These are phyloP conservation scores for Trichoderma erinaceum DNA, from an alignment of 495 filamentous ascomycete genomes.

Conservation along the genomic window DNA sequence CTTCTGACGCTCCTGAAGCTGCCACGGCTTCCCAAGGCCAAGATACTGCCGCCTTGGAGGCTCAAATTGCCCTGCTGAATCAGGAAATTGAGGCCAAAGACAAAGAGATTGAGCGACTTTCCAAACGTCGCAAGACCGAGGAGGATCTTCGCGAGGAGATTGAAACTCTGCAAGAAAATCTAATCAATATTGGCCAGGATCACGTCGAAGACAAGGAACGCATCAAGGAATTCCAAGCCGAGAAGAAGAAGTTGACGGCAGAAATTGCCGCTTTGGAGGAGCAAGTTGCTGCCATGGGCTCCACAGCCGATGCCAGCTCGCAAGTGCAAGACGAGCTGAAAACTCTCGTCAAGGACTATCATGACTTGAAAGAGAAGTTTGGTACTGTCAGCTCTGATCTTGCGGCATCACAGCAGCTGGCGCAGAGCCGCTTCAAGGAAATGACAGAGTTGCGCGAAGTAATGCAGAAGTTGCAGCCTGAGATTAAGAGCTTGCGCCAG, in stretches of 20 bases:
- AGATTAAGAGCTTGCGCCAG: constrained; percentile 65
- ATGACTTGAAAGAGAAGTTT: constrained; percentile 64
- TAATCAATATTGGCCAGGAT: constrained; percentile 69
- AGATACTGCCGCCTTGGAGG: constrained; percentile 31
- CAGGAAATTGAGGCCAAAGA: constrained; percentile 67
- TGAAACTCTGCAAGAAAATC: constrained; percentile 71
- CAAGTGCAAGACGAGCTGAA: constrained; percentile 54
- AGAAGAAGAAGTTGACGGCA: constrained; percentile 46
- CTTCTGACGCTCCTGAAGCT: constrained; percentile 20
- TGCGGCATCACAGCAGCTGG: constrained; percentile 76
- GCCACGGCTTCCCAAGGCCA: constrained; percentile 27
- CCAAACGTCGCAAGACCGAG: constrained; percentile 61
- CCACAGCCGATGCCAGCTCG: constrained; percentile 29
- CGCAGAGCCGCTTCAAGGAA: constrained; percentile 81
- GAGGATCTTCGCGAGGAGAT: constrained; percentile 84
- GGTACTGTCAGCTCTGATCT: constrained; percentile 74
- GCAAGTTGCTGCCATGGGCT: constrained; percentile 40
- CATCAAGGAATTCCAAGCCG: constrained; percentile 52
- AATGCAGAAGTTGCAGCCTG: constrained; percentile 78
- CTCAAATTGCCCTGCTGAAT: constrained; percentile 43
- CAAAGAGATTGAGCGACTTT: constrained; percentile 57
- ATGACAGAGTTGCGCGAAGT: constrained; percentile 70
- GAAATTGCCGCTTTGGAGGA: constrained; percentile 61
- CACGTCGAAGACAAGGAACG: constrained; percentile 77
- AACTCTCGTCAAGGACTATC: constrained; percentile 61